Percentiles rank a stretch among this genome's conserved stretches.
These are phyloP conservation scores for Ziziphus jujuba DNA, from an alignment of 306 rosid genomes.

Conservation along the genomic window DNA sequence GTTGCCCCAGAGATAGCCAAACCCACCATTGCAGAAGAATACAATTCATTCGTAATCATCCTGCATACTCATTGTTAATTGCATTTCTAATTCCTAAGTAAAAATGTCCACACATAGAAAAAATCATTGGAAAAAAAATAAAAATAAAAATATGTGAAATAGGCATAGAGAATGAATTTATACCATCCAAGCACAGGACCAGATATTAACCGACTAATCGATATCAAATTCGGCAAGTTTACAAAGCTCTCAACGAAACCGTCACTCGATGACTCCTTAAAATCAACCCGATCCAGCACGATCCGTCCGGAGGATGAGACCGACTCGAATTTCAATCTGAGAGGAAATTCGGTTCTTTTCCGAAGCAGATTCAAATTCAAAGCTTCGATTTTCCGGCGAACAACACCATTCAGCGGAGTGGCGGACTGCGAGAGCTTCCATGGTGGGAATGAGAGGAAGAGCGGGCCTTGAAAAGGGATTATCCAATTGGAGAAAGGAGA, in stretches of 20 bases:
- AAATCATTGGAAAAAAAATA: too few relatives aligned
- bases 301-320: slow-evolving; percentile 12
- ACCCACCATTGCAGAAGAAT: slow-evolving; percentile 73
- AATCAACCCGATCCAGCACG: slow-evolving; percentile 37
- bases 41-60: slow-evolving; percentile 79
- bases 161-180: not conserved
- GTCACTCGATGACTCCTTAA: slow-evolving; percentile 4
- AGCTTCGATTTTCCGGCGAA: slow-evolving; percentile 54
- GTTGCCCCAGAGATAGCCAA: slow-evolving; percentile 77
- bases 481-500: slow-evolving; percentile 51
- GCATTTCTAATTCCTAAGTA: slow-evolving; percentile 2
- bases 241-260: slow-evolving; percentile 45
- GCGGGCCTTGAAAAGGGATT: slow-evolving; percentile 57
- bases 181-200: slow-evolving; percentile 96
- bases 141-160: not conserved
- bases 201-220: slow-evolving; percentile 61
- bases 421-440: slow-evolving; percentile 97
- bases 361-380: slow-evolving; percentile 53
- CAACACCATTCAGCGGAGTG: slow-evolving; percentile 71
- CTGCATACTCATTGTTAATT: slow-evolving; percentile 32
- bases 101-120: not conserved
- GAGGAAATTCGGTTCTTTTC: slow-evolving; percentile 39
- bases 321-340: slow-evolving; percentile 31
- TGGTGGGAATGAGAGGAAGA: slow-evolving; percentile 71
- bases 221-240: slow-evolving; percentile 75